Conservation (phyloP, 2,329 filamentous ascomycete genomes). For the Botrytis tulipae region DNA sequence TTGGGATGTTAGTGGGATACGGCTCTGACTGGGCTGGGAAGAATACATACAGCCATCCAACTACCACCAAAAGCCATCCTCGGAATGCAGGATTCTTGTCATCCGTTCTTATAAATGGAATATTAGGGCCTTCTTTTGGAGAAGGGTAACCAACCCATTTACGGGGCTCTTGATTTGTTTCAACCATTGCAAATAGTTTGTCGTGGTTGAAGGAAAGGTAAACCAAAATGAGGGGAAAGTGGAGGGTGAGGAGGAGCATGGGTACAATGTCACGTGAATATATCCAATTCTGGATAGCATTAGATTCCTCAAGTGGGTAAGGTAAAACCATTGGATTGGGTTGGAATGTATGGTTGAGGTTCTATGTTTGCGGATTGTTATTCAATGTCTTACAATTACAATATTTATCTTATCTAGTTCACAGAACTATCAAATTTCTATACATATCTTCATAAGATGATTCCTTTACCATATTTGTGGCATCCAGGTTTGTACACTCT, state of each 20-base stretch:
- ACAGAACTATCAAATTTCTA: neutral
- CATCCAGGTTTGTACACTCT: neutral
- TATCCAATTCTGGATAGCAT: neutral
- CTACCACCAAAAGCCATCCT: slow-evolving; percentile 61
- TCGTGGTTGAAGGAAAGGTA: neutral
- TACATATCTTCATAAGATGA: neutral
- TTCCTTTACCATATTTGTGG: neutral
- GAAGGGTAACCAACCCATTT: slow-evolving; percentile 31
- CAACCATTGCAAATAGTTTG: slow-evolving; percentile 1
- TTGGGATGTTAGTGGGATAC: neutral
- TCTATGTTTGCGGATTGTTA: neutral
- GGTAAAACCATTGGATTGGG: neutral
- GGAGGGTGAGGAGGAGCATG: neutral
- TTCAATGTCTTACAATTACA: neutral
- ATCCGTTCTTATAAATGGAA: slow-evolving; percentile 47
- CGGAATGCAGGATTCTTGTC: slow-evolving; percentile 69
- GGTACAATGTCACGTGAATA: neutral
- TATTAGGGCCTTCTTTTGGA: slow-evolving; percentile 33
- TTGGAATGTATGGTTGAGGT: neutral
- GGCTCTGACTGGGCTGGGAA: neutral
- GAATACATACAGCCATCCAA: slow-evolving; percentile 56
- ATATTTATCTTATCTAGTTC: neutral
- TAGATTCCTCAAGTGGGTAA: neutral
- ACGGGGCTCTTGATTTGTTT: neutral
- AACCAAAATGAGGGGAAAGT: neutral